Conservation (phyloP, 805 yeast species). For the Candida pini region DNA sequence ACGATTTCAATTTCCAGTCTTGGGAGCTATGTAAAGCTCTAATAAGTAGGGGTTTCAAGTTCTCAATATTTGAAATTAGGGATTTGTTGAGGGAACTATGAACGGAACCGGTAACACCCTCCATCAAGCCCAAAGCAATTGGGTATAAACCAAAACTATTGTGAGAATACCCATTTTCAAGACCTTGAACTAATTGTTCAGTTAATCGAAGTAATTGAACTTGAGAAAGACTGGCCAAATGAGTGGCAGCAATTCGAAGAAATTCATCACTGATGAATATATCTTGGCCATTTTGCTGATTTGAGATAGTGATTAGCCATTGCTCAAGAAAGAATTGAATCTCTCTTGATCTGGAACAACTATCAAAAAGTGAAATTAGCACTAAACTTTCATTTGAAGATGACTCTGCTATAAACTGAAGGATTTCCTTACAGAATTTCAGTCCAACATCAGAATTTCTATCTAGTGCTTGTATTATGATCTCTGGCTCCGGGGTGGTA, state of each 20-base stretch:
- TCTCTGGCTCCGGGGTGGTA: constrained; percentile 30
- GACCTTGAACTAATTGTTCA: constrained; percentile 13
- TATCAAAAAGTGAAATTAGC: constrained; percentile 22
- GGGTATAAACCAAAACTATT: constrained; percentile 21
- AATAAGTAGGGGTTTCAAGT: constrained; percentile 15
- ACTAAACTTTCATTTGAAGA: constrained; percentile 1
- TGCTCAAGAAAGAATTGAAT: constrained; percentile 40
- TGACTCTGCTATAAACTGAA: constrained; percentile 11
- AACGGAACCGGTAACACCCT: constrained; percentile 19
- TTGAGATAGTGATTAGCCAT: constrained; percentile 33
- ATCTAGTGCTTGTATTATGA: constrained; percentile 42
- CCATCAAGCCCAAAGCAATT: constrained; percentile 37
- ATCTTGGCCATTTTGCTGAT: constrained; percentile 6
- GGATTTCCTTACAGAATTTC: constrained; percentile 32
- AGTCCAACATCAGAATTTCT: constrained; percentile 59
- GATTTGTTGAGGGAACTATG: constrained; percentile 25
- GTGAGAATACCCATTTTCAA: constrained; percentile 4
- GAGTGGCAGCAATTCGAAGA: constrained; percentile 32
- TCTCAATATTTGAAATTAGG: constrained; percentile 10
- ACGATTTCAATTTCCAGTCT: constrained; percentile 42
- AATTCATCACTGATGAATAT: constrained; percentile 25
- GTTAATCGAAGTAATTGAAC: constrained; percentile 34
- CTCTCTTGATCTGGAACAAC: constrained; percentile 56
- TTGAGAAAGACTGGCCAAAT: constrained; percentile 40
- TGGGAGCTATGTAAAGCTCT: constrained; percentile 17